Evolutionary conservation across 2,329 filamentous ascomycete species (phyloP).

Genomic region (Colletotrichum tabaci): DNA sequence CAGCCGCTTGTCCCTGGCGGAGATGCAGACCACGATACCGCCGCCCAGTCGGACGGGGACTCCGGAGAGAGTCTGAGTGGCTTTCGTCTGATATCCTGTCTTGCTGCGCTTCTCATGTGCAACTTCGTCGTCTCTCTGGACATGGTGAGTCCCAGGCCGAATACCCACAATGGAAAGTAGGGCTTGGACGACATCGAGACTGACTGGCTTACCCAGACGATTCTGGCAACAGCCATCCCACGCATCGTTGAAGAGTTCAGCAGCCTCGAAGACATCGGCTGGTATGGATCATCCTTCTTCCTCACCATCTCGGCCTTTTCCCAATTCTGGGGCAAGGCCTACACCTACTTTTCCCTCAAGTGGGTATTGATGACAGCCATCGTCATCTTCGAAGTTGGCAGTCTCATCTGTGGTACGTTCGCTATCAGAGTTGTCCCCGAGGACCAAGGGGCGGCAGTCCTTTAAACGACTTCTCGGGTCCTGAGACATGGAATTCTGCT

Average conservation of each 20-base stretch:
- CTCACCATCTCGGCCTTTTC: conserved; percentile 69
- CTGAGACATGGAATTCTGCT: background rate
- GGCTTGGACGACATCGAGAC: background rate
- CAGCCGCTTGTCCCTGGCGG: background rate
- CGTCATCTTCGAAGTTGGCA: conserved; percentile 60
- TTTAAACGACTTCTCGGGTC: background rate
- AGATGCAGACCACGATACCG: background rate
- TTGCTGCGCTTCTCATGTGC: conserved; percentile 7
- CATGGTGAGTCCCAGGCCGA: conserved; percentile 7
- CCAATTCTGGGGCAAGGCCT: conserved; percentile 65
- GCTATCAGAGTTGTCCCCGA: conserved; percentile 53
- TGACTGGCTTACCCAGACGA: conserved; percentile 57
- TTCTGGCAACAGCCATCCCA: conserved; percentile 68
- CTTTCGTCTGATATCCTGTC: background rate
- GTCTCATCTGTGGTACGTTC: conserved; percentile 59
- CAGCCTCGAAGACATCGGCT: conserved; percentile 72
- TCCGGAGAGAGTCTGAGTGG: conserved; percentile 2
- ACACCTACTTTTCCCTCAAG: conserved; percentile 66
- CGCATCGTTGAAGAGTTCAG: conserved; percentile 70
- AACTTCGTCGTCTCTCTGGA: conserved; percentile 23
- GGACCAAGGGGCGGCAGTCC: background rate
- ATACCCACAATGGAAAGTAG: too few species aligned
- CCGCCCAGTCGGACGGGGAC: background rate
- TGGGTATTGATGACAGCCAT: conserved; percentile 62
- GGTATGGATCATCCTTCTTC: conserved; percentile 75